Evolutionary conservation across 192 early-diverging fungal genomes (phyloP).

Genomic region (Podila epigama): DNA sequence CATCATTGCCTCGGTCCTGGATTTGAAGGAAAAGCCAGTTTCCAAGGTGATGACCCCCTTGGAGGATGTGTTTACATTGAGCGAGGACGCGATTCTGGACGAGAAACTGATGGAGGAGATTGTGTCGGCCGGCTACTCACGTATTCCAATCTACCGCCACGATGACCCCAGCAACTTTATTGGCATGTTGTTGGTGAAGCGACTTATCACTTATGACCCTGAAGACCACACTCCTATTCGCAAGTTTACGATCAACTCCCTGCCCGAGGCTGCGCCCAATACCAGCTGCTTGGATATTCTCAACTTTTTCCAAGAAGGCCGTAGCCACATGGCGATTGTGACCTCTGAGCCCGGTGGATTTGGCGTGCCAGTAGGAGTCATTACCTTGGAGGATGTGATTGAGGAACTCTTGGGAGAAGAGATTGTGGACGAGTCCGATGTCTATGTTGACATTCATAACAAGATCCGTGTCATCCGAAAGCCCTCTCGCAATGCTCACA

Average conservation of each 20-base stretch:
- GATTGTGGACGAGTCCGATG: constrained; percentile 85
- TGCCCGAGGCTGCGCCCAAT: constrained; percentile 62
- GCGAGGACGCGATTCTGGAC: constrained; percentile 67
- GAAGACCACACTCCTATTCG: constrained; percentile 71
- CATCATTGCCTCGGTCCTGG: constrained; percentile 80
- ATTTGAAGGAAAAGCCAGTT: constrained; percentile 75
- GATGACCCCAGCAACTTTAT: constrained; percentile 70
- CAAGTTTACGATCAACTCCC: constrained; percentile 59
- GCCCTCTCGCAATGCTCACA: constrained; percentile 36
- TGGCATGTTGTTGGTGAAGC: constrained; percentile 81
- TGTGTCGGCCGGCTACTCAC: constrained; percentile 72
- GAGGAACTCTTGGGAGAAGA: constrained; percentile 87
- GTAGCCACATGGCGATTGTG: constrained; percentile 82
- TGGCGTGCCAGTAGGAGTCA: constrained; percentile 69
- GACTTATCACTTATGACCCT: constrained; percentile 76
- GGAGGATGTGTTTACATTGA: constrained; percentile 71
- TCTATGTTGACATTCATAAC: constrained; percentile 59
- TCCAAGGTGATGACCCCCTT: constrained; percentile 77
- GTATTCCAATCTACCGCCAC: constrained; percentile 75
- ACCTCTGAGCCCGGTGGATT: constrained; percentile 57
- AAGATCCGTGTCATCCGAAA: constrained; percentile 66
- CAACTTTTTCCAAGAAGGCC: constrained; percentile 85
- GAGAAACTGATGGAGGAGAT: constrained; percentile 66
- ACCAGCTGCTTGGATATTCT: constrained; percentile 77
- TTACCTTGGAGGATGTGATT: constrained; percentile 85